Evolutionary conservation across 257 asterid genomes (phyloP).

Genomic region (Solanum virginianum): DNA sequence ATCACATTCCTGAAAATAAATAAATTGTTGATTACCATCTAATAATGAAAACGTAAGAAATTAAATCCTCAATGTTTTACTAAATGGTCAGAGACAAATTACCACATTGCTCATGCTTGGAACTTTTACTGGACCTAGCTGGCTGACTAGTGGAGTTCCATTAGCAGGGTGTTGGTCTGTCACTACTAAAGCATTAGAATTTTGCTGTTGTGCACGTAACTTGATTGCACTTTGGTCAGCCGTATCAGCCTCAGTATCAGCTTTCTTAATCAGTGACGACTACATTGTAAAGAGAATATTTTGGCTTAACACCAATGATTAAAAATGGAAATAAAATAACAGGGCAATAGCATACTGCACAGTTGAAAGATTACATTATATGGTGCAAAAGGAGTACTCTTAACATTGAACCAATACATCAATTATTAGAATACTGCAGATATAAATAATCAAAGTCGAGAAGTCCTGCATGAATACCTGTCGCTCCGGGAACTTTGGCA

Average conservation of each 20-base stretch:
- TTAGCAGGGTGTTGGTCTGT: constrained; percentile 68
- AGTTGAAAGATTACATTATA: neutral
- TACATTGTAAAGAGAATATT: constrained; percentile 16
- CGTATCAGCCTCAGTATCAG: constrained; percentile 86
- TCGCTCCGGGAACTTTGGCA: constrained; percentile 95
- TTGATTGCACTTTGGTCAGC: constrained; percentile 97
- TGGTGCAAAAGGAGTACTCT: neutral
- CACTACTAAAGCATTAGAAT: constrained; percentile 74
- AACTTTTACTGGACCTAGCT: constrained; percentile 76
- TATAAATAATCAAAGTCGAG: neutral
- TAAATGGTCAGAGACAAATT: constrained; percentile 21
- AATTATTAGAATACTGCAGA: neutral
- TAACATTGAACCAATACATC: constrained; percentile 3
- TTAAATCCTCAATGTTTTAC: neutral
- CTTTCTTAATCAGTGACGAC: constrained; percentile 78
- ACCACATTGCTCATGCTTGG: constrained; percentile 51
- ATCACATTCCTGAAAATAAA: constrained; percentile 39
- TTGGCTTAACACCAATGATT: neutral
- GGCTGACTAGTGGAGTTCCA: constrained; percentile 50
- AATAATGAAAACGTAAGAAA: neutral
- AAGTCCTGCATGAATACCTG: constrained; percentile 39
- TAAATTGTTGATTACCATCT: neutral
- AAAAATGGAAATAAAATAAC: neutral
- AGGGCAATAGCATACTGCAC: neutral
- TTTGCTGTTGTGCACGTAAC: constrained; percentile 82